Evolutionary conservation across 2,329 filamentous ascomycete species (phyloP).

Genomic region (Penicillium paneum): DNA sequence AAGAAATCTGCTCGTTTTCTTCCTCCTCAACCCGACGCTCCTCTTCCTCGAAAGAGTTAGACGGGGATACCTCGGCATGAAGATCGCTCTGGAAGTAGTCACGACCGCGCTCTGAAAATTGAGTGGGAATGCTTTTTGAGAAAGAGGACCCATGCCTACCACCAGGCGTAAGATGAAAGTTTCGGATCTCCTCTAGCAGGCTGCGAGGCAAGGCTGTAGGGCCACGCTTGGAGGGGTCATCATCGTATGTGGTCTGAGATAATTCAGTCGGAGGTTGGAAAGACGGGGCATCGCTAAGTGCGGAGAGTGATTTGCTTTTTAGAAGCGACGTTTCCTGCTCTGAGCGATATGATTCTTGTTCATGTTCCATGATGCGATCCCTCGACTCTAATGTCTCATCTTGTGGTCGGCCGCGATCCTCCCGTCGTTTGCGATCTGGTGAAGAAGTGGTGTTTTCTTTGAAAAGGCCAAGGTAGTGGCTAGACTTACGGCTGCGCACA

Average conservation of each 20-base stretch:
- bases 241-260: conserved; percentile 10
- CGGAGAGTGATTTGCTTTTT: conserved; percentile 30
- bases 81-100: conserved; percentile 29
- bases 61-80: conserved; percentile 17
- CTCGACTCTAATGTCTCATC: conserved; percentile 25
- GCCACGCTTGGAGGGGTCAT: conserved; percentile 25
- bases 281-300: conserved; percentile 23
- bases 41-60: conserved; percentile 25
- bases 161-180: conserved; percentile 52
- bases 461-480: conserved; percentile 63
- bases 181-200: conserved; percentile 57
- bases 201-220: conserved; percentile 46
- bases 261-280: conserved; percentile 19
- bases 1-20: conserved; percentile 62
- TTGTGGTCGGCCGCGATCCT: conserved; percentile 42
- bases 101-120: conserved; percentile 33
- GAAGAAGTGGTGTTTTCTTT: conserved; percentile 58
- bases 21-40: conserved; percentile 52
- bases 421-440: conserved; percentile 51
- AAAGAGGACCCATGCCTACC: conserved; percentile 47
- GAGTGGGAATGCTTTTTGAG: conserved; percentile 40
- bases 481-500: conserved; percentile 62
- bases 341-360: conserved; percentile 9
- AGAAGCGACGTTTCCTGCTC: conserved; percentile 23
- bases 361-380: conserved; percentile 17